phyloP scores from a whole-genome alignment of 2,329 filamentous ascomycete genomes.

The Colletotrichum sp. region DNA sequence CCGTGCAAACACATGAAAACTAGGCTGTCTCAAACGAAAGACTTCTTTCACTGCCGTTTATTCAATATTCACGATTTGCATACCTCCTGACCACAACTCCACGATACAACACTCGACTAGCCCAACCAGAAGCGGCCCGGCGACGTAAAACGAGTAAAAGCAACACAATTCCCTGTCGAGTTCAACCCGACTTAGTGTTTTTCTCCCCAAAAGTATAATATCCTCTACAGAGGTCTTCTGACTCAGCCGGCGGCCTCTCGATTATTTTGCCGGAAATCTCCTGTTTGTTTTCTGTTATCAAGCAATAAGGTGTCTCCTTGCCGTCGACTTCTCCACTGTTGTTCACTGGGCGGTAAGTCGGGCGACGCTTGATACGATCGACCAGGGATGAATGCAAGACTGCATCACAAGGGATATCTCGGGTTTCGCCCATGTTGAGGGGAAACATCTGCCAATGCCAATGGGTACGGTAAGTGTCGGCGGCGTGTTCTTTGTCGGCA shows the following conservation, averaged over 20 bases:
- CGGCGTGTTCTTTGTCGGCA: neutral
- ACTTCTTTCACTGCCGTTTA: neutral
- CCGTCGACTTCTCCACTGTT: neutral
- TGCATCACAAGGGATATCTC: conserved; percentile 43
- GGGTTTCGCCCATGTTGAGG: conserved; percentile 38
- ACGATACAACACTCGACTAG: neutral
- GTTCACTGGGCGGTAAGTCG: neutral
- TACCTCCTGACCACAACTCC: neutral
- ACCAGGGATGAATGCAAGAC: conserved; percentile 40
- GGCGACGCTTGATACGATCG: neutral
- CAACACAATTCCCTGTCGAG: neutral
- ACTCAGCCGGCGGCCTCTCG: neutral
- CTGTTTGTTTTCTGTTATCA: neutral
- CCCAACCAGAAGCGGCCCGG: rapidly evolving
- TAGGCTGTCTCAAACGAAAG: neutral
- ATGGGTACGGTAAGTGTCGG: neutral
- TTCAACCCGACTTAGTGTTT: neutral
- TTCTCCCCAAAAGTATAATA: neutral
- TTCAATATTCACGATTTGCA: neutral
- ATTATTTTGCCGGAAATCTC: neutral
- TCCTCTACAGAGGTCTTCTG: neutral
- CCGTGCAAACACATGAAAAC: neutral
- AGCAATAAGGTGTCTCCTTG: neutral
- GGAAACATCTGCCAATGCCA: conserved; percentile 41
- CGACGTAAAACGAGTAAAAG: too few species aligned